phyloP scores from a whole-genome alignment of 2,329 filamentous ascomycete genomes.

The Aspergillus proliferans region DNA sequence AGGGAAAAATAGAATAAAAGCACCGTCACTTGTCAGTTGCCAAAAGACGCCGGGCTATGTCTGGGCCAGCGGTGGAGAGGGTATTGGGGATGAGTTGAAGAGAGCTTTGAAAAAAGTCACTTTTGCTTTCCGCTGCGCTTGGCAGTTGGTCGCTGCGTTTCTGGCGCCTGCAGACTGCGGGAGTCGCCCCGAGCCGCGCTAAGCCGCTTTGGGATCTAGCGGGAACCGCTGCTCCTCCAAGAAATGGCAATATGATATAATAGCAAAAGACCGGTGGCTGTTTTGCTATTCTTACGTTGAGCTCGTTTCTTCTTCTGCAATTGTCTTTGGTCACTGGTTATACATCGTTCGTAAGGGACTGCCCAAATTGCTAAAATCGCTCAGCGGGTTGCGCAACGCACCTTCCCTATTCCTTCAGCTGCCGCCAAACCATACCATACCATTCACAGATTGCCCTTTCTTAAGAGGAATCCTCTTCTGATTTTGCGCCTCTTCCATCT shows the following conservation, averaged over 20 bases:
- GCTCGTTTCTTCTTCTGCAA: constrained; percentile 1
- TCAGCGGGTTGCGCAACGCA: background rate
- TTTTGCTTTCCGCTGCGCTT: constrained; percentile 15
- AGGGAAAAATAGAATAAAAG: constrained; percentile 9
- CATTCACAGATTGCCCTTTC: background rate
- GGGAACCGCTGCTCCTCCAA: constrained; percentile 2
- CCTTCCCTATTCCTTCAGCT: background rate
- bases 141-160: constrained; percentile 15
- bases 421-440: background rate
- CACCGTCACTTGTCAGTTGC: constrained; percentile 14
- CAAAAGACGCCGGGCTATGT: constrained; percentile 12
- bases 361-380: background rate
- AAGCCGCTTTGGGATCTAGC: constrained; percentile 11
- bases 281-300: constrained; percentile 3
- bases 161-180: constrained; percentile 21
- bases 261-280: constrained; percentile 5
- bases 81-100: constrained; percentile 13
- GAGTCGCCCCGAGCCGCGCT: constrained; percentile 3
- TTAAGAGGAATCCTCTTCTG: background rate
- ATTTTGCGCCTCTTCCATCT: background rate
- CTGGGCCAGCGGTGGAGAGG: constrained; percentile 17
- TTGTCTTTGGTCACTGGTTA: background rate
- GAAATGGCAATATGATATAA: constrained; percentile 12
- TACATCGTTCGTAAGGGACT: background rate
- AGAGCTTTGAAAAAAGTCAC: constrained; percentile 32